Evolutionary conservation across 1,284 basidiomycete genomes (phyloP), one percentile per base, ranked within the genome.

Genomic region (Lignosus rhinocerotis): DNA sequence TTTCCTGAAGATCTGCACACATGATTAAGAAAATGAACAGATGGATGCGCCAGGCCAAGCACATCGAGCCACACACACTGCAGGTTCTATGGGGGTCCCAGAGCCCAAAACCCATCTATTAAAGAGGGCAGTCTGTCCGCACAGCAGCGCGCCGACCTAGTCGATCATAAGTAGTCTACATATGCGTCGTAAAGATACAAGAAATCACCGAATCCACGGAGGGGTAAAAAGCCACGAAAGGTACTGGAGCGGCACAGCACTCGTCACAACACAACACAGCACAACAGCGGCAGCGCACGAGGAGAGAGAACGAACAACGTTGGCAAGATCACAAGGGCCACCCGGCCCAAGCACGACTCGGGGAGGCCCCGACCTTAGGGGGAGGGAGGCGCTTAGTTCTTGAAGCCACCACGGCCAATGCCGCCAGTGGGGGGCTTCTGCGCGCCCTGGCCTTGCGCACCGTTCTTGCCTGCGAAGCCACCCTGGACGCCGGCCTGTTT

Each of bases 61-160:
- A 2, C 25, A 25, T 25, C 25, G 25, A 2, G 2, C 25, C 25
- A 25, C 25, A 25, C 25, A 25, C 25, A 25, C 25, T 25, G 25
- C 25, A 25, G 25, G 25, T 25, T 25, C 4, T 38, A 25, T 38
- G 32, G 53, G 52, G 58, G 53, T 56, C 51, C 58, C 51, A 56
- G 54, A 56, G 46, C 55, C 58, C 52, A 54, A 44, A 21, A 19
- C 47, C 58, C 62, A 47, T 60, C 59, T 51, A 60, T 60, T 60
- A 48, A 42, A 56, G 54, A 59, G 56, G 56, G 54, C 53, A 48
- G 59, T 53, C 62, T 51, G 48, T 60, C 59, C 56, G 62, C 62
- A 63, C 62, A 60, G 62, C 59, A 60, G 56, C 59, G 62, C 59
- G 56, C 59, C 62, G 62, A 63, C 62, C 49, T 21, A 33, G 25